phyloP scores from a whole-genome alignment of 2,329 filamentous ascomycete genomes.

The Xylariaceae sp. region DNA sequence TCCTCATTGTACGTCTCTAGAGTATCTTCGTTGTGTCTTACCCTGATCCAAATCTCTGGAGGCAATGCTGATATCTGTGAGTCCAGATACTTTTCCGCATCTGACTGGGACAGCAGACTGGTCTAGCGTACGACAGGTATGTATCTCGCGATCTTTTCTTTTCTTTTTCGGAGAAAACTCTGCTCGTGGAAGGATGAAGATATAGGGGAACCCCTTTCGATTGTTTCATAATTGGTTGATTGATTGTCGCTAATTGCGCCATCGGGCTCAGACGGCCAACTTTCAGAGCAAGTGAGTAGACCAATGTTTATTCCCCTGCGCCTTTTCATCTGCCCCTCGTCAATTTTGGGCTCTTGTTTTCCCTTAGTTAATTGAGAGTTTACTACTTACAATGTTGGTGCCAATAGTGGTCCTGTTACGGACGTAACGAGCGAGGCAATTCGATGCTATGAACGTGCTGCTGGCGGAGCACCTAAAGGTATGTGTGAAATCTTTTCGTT shows the following conservation, averaged over 20 bases:
- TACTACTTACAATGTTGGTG: no score
- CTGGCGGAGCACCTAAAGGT: slow-evolving; percentile 30
- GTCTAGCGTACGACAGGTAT: slow-evolving; percentile 1
- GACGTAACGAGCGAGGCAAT: slow-evolving; percentile 38
- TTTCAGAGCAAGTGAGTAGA: slow-evolving; percentile 30
- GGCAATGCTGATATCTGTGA: not conserved
- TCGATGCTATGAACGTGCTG: slow-evolving; percentile 37
- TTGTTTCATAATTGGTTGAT: slow-evolving; percentile 24
- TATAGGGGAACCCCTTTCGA: slow-evolving; percentile 1
- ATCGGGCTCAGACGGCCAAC: slow-evolving; percentile 36
- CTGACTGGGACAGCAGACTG: slow-evolving; percentile 27
- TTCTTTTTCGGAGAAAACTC: no score
- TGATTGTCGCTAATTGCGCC: not conserved
- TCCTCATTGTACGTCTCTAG: slow-evolving; percentile 17
- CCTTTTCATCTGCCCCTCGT: no score
- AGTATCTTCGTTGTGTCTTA: not conserved
- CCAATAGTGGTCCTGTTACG: slow-evolving; percentile 35
- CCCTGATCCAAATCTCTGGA: not conserved
- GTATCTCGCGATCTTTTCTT: not conserved
- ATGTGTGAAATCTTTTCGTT: no score
- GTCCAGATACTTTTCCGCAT: slow-evolving; percentile 30
- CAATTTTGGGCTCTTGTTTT: no score
- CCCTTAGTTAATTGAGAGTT: no score
- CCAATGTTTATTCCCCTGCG: no score
- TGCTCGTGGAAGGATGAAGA: no score